phyloP scores from a whole-genome alignment of 1,284 basidiomycete species.

The Calocybe gambosa region DNA sequence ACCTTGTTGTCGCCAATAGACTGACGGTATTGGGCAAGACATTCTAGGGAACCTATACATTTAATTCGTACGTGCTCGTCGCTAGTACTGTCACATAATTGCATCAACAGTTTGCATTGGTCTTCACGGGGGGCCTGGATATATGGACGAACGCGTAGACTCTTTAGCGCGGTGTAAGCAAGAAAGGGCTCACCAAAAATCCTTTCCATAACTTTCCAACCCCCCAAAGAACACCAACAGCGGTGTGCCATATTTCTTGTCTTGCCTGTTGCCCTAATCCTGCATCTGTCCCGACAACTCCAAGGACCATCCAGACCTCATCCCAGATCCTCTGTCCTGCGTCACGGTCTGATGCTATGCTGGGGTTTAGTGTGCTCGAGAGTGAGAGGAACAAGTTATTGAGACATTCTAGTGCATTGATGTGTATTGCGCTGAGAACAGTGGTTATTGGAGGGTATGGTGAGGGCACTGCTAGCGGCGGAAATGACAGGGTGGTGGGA shows the following conservation, averaged over 20 bases:
- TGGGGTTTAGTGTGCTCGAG: conserved; percentile 37
- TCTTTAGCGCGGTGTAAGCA: background rate
- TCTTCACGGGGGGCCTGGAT: conserved; percentile 45
- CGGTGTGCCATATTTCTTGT: conserved; percentile 65
- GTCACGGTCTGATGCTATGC: conserved; percentile 38
- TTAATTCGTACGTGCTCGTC: conserved; percentile 62
- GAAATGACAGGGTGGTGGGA: conserved; percentile 75
- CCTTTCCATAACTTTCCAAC: conserved; percentile 66
- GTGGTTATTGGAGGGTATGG: conserved; percentile 83
- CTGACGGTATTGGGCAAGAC: conserved; percentile 64
- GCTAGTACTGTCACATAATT: conserved; percentile 50
- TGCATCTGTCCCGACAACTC: conserved; percentile 53
- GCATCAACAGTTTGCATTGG: conserved; percentile 63
- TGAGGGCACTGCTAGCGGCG: conserved; percentile 62
- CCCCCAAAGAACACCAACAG: conserved; percentile 77
- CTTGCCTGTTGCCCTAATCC: conserved; percentile 59
- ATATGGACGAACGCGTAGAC: conserved; percentile 8
- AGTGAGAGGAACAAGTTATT: conserved; percentile 86
- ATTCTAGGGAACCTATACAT: conserved; percentile 78
- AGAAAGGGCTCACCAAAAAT: conserved; percentile 37
- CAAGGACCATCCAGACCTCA: conserved; percentile 50
- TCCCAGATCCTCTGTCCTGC: conserved; percentile 55
- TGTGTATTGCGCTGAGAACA: conserved; percentile 73
- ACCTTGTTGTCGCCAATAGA: conserved; percentile 70
- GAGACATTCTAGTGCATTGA: conserved; percentile 82